phyloP scores from a whole-genome alignment of 306 rosid species.

The Sicyos edulis region DNA sequence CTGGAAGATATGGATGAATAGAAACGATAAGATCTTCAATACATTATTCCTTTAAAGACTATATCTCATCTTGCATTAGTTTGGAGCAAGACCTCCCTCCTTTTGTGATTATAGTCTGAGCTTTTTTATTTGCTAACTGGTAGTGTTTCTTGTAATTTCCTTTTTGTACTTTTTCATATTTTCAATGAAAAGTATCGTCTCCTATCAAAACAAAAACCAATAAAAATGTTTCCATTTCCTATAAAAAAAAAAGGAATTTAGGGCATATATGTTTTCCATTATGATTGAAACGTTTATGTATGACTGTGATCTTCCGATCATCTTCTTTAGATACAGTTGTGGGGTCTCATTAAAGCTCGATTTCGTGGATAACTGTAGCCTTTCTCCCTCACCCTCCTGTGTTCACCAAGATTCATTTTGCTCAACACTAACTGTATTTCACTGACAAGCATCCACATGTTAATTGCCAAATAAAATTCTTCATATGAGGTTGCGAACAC shows the following conservation, averaged over 20 bases:
- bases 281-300: neutral
- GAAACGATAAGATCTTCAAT: too few species aligned
- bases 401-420: neutral
- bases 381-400: neutral
- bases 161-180: too few species aligned
- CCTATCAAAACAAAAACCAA: too few species aligned
- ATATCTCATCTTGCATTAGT: too few species aligned
- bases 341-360: neutral
- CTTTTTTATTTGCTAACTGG: too few species aligned
- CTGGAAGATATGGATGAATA: too few species aligned
- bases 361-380: neutral
- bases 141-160: too few species aligned
- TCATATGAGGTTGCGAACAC: slow-evolving; percentile 21
- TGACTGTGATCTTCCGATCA: neutral
- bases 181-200: too few species aligned
- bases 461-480: neutral
- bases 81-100: too few species aligned
- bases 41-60: too few species aligned
- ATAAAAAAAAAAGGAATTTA: neutral
- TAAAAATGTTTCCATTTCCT: too few species aligned
- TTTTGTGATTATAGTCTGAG: too few species aligned
- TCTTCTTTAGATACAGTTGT: neutral
- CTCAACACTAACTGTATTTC: neutral
- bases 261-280: neutral
- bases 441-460: neutral